Percentiles rank a stretch among this genome's conserved stretches.
These are phyloP conservation scores for Hyphodiscus hymeniophilus DNA, from an alignment of 495 filamentous ascomycete genomes.

Conservation along the genomic window DNA sequence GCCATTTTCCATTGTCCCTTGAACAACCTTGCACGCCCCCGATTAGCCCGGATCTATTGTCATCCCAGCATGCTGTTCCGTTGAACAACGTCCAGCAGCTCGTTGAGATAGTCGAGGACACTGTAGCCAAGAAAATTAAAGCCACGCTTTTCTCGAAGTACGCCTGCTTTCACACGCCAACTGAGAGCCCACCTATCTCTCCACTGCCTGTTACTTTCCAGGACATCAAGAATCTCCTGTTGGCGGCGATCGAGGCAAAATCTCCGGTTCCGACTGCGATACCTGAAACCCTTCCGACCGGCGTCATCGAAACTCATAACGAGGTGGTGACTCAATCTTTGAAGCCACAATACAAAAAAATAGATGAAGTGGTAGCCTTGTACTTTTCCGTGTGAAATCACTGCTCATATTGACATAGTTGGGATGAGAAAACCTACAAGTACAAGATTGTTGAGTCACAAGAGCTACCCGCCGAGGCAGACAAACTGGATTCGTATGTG, in stretches of 20 bases:
- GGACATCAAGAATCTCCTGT: constrained; percentile 10
- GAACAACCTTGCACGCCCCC: constrained; percentile 9
- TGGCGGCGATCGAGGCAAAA: constrained; percentile 9
- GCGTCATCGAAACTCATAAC: not conserved
- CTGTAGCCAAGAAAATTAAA: constrained; percentile 9
- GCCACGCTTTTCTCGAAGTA: not conserved
- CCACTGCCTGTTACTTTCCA: constrained; percentile 5
- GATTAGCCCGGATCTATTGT: constrained; percentile 7
- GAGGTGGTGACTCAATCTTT: constrained; percentile 1
- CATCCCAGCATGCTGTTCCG: constrained; percentile 4
- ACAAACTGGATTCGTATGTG: constrained; percentile 68
- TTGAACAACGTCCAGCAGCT: constrained; percentile 14
- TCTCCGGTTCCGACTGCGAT: not conserved
- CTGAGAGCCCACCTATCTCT: not conserved
- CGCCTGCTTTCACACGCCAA: constrained; percentile 3
- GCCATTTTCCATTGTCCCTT: not conserved
- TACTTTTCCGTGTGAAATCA: not conserved
- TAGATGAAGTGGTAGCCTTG: constrained; percentile 54
- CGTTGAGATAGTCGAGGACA: constrained; percentile 9
- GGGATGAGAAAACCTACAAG: constrained; percentile 49
- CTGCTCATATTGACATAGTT: constrained; percentile 40
- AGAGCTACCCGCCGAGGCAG: constrained; percentile 48
- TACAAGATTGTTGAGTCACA: constrained; percentile 70
- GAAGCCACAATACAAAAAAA: constrained; percentile 63
- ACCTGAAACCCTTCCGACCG: constrained; percentile 1